These are phyloP conservation scores for Kalmusia sp. DNA, from an alignment of 2,329 filamentous ascomycete species.

Conservation along the genomic window DNA sequence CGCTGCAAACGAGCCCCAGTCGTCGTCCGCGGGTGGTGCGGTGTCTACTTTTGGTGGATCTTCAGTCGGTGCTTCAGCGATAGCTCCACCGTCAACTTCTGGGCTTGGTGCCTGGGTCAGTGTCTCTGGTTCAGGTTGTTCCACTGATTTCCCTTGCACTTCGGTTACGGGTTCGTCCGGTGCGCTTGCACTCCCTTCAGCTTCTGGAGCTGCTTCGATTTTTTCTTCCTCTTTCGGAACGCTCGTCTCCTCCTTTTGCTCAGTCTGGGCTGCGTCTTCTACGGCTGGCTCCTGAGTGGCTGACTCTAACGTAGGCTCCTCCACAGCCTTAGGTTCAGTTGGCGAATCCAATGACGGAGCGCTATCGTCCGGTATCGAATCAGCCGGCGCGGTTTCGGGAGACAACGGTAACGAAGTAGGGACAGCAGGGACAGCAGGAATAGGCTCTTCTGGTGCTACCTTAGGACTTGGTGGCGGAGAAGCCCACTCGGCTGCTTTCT, in stretches of 20 bases:
- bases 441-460: conserved; percentile 26
- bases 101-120: not conserved
- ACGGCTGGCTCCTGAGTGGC: conserved; percentile 12
- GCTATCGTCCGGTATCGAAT: conserved; percentile 23
- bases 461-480: conserved; percentile 37
- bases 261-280: conserved; percentile 12
- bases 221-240: conserved; percentile 17
- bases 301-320: conserved; percentile 26
- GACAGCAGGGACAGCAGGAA: conserved; percentile 21
- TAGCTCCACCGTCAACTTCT: not conserved
- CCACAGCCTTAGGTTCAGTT: conserved; percentile 23
- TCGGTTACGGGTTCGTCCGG: conserved; percentile 3
- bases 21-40: conserved; percentile 8
- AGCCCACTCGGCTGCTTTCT: conserved; percentile 36
- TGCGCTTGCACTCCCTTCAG: not conserved
- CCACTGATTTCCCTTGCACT: not conserved
- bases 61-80: not conserved
- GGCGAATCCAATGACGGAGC: conserved; percentile 24
- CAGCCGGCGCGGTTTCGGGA: conserved; percentile 24
- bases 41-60: not conserved
- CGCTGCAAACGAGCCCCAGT: conserved; percentile 5
- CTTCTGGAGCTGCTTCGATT: conserved; percentile 6
- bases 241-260: conserved; percentile 12
- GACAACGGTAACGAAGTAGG: conserved; percentile 25
- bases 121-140: not conserved